Base-by-base conservation (phyloP, 441 rosid genomes). In the Viola pubescens region DNA sequence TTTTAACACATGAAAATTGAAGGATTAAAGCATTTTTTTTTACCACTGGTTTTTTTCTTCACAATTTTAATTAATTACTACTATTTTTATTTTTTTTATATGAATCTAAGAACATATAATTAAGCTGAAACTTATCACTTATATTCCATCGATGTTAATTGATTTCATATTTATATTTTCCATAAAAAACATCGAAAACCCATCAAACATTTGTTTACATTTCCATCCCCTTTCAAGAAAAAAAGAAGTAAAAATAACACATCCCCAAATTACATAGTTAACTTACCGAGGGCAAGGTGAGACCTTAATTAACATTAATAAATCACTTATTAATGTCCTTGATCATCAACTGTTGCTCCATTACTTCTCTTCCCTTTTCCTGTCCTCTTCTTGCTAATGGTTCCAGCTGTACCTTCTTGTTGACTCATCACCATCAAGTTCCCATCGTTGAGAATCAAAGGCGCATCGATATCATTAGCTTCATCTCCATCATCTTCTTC, bases 401-500 rank as follows among this genome's bases (percentile, higher is more conserved):
- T 46, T 10, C 49, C 49, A 46, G n/a, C 34, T 26, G 34, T 26
- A 26, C 34, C 34, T 26, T 26, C 34, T 26, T 26, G 34, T 26
- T 26, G 34, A 13, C 9, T 9, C 49, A 46, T 6, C n/a, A 6
- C 48, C 48, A 46, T 46, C 13, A 9, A 8, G 49, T 46, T 46
- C 4, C 49, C 49, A 46, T 46, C 49, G n/a, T 46, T 40, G 38
- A 63, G 76, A 61, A 81, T 81, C 75, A 83, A 62, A 3, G 87
- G 87, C 4, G 80, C 75, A 10, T 46, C 49, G 11, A 26, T 26
- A 16, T 79, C 84, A 69, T 78, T 79, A 0, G 70, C 80, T 7
- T 82, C 90, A 41, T 78, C 90, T 0, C 67, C 77, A 38, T 79
- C 89, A 5, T 81, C 90, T 46, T 51, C 90, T 52, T 51, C 71